Percentiles rank a stretch among this genome's conserved stretches.
Evolutionary conservation across 73 alveolate genomes (phyloP).

Genomic region (Effrenium voratum): DNA sequence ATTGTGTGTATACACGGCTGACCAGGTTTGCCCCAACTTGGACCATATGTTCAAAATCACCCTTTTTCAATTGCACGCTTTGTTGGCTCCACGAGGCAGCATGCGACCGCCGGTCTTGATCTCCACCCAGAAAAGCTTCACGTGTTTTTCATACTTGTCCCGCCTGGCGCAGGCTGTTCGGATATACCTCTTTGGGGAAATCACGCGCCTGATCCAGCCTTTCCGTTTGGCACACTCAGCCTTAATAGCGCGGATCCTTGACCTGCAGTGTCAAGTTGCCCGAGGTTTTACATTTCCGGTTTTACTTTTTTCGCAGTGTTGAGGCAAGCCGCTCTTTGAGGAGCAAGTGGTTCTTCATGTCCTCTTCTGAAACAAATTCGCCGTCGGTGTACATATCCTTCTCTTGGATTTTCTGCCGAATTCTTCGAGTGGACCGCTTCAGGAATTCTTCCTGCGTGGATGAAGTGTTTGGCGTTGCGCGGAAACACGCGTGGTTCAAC

Average conservation of each 20-base stretch:
- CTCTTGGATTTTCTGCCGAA: neutral
- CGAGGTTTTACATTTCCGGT: neutral
- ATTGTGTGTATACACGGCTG: neutral
- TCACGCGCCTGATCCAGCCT: neutral
- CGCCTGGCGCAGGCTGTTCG: neutral
- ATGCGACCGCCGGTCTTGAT: neutral
- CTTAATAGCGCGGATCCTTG: neutral
- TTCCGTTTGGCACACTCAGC: neutral
- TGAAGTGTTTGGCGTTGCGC: neutral
- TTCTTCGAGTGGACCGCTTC: neutral
- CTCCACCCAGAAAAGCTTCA: slow-evolving; percentile 34
- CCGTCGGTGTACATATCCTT: neutral
- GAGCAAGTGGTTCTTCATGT: neutral
- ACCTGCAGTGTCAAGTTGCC: neutral
- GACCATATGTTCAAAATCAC: neutral
- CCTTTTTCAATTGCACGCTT: neutral
- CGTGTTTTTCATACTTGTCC: neutral
- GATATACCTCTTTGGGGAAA: neutral
- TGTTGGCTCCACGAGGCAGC: neutral
- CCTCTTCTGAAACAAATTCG: neutral
- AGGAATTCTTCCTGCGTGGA: neutral
- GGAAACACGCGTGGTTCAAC: no score
- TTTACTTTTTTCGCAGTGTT: neutral
- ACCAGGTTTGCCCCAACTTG: neutral
- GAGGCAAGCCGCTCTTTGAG: neutral